Percentiles rank a stretch among this genome's conserved stretches.
Conservation (phyloP, 208 protist species). For the Trypanosoma platydactyli region DNA sequence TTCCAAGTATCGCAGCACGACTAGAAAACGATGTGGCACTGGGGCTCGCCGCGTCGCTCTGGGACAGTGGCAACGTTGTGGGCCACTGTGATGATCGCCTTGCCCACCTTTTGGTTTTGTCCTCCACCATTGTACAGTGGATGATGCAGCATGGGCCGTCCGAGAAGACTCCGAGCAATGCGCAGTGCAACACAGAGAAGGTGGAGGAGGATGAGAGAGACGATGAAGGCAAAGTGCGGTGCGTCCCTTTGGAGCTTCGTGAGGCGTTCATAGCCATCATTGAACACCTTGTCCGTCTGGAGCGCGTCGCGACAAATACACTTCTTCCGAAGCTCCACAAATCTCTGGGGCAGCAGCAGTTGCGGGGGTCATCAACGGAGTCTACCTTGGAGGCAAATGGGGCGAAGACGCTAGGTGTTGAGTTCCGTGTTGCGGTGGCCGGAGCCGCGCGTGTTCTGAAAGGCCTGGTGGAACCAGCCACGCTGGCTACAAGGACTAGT, state of each 20-base stretch:
- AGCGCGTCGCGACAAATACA: slow-evolving; percentile 6
- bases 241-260: slow-evolving; percentile 17
- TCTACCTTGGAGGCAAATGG: neutral
- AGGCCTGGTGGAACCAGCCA: slow-evolving; percentile 8
- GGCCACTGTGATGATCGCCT: slow-evolving; percentile 31
- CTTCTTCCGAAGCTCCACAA: neutral
- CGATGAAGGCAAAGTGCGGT: neutral
- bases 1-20: slow-evolving; percentile 28
- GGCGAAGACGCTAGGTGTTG: neutral
- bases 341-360: neutral
- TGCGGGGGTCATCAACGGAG: neutral
- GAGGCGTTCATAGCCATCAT: slow-evolving; percentile 20
- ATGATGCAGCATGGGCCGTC: neutral
- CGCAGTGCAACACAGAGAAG: neutral
- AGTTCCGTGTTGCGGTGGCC: neutral
- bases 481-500: neutral
- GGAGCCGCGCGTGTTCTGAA: slow-evolving; percentile 6
- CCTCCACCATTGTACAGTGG: slow-evolving; percentile 14
- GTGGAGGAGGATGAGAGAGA: neutral
- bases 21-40: slow-evolving; percentile 28
- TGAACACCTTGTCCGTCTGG: slow-evolving; percentile 20
- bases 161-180: neutral
- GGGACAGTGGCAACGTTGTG: slow-evolving; percentile 27
- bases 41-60: slow-evolving; percentile 23
- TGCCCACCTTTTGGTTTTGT: slow-evolving; percentile 25